Conservation (phyloP, 176 grass and related monocot species). For the Aegilops longissima region DNA sequence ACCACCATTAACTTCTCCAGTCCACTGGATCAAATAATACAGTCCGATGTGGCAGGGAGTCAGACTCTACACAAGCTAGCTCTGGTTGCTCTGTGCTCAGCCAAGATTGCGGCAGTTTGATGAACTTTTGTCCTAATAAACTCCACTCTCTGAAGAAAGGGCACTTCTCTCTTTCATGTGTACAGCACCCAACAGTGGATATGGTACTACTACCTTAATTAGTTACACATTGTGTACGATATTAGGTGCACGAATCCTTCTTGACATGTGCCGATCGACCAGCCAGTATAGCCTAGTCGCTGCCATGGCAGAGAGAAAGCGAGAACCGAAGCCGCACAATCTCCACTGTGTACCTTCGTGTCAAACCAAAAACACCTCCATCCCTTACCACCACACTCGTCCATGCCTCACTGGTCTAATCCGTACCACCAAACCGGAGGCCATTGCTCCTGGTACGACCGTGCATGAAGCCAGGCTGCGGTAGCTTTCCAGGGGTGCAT, state of each 20-base stretch:
- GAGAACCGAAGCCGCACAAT: conserved; percentile 33
- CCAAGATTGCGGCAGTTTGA: background rate
- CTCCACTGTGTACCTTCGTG: background rate
- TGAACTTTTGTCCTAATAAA: background rate
- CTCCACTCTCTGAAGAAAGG: background rate
- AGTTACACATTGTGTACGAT: background rate
- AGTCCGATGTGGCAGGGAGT: background rate
- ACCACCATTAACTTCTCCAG: background rate
- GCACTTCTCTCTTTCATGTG: background rate
- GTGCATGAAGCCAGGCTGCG: background rate
- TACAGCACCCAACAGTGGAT: background rate
- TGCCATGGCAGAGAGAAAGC: background rate
- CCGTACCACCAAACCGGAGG: conserved; percentile 30
- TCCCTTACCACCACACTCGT: background rate
- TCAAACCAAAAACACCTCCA: background rate
- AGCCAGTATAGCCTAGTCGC: too few relatives aligned
- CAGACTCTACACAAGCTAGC: background rate
- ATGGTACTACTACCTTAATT: background rate
- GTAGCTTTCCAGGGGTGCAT: background rate
- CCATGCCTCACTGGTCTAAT: background rate
- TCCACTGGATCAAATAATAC: too few relatives aligned
- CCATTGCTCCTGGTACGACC: background rate
- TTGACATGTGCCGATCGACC: conserved; percentile 14
- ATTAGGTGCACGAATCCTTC: conserved; percentile 26
- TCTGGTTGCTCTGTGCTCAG: too few relatives aligned